phyloP scores from a whole-genome alignment of 495 filamentous ascomycete genomes.

The Penicillium bialowiezense region DNA sequence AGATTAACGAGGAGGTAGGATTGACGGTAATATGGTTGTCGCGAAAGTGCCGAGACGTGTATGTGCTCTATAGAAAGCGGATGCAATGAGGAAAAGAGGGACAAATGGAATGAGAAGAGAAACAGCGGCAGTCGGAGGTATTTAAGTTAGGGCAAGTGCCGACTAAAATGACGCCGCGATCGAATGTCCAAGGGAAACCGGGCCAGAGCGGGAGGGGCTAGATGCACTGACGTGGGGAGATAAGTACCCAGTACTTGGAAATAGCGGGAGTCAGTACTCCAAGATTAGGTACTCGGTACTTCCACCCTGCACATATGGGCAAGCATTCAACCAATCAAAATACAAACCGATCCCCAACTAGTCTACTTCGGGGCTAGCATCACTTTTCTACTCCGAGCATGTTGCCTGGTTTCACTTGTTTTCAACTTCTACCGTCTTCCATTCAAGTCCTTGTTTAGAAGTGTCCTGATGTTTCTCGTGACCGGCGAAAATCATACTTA shows the following conservation, averaged over 20 bases:
- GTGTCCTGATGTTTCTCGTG: neutral
- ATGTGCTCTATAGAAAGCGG: constrained; percentile 4
- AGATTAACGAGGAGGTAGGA: neutral
- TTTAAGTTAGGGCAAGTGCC: constrained; percentile 14
- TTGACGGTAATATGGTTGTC: neutral
- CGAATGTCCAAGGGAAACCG: constrained; percentile 6
- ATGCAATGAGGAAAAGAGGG: neutral
- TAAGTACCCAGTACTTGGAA: neutral
- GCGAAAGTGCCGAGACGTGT: neutral
- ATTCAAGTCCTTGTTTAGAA: neutral
- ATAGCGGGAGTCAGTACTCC: neutral
- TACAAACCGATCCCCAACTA: neutral
- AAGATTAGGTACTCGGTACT: neutral
- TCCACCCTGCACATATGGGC: neutral
- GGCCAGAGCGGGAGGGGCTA: constrained; percentile 18
- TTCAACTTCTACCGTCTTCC: neutral
- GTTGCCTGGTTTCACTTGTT: neutral
- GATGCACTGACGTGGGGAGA: neutral
- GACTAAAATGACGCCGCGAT: constrained; percentile 19
- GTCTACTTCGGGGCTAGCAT: neutral
- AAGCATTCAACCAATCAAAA: neutral
- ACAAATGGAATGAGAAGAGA: neutral
- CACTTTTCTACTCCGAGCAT: constrained; percentile 3
- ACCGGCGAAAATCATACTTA: neutral
- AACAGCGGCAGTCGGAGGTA: constrained; percentile 2